Percentiles rank a stretch among this genome's conserved stretches.
These are phyloP conservation scores for Pezicula carpinea DNA, from an alignment of 2,329 filamentous ascomycete genomes.

Conservation along the genomic window DNA sequence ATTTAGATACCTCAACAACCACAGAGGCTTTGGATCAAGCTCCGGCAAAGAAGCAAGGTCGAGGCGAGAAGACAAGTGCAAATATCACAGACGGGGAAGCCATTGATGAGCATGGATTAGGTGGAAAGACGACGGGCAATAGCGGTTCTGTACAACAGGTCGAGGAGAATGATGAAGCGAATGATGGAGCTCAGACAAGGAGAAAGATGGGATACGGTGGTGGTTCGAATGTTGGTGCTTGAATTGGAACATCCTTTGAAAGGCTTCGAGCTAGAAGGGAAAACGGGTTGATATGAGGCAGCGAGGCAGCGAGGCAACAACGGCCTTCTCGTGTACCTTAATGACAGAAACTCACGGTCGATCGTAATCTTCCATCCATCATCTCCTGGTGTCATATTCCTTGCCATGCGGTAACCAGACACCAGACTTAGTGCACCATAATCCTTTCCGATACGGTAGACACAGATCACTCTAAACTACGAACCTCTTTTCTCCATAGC, in stretches of 20 bases:
- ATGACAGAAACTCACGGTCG: too few relatives aligned
- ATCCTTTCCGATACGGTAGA: too few relatives aligned
- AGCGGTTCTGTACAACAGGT: constrained; percentile 30
- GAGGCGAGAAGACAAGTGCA: constrained; percentile 41
- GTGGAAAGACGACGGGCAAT: constrained; percentile 43
- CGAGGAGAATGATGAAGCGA: constrained; percentile 30
- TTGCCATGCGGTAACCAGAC: too few relatives aligned
- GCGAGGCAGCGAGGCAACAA: not conserved
- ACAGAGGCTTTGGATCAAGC: constrained; percentile 19
- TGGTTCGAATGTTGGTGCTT: constrained; percentile 51
- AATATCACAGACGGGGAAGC: constrained; percentile 52
- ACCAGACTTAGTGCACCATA: too few relatives aligned
- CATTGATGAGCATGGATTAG: constrained; percentile 50
- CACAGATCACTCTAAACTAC: not conserved
- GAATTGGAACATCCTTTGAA: constrained; percentile 4
- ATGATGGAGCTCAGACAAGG: constrained; percentile 35
- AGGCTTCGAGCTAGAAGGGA: not conserved
- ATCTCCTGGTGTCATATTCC: too few relatives aligned
- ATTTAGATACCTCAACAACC: not conserved
- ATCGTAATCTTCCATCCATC: too few relatives aligned
- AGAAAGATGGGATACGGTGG: constrained; percentile 49
- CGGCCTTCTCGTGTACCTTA: too few relatives aligned
- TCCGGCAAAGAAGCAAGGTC: constrained; percentile 27
- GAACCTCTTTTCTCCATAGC: not conserved
- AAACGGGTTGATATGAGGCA: not conserved